These are phyloP conservation scores for Trametes sp. DNA, from an alignment of 1,284 basidiomycete genomes.

Conservation along the genomic window DNA sequence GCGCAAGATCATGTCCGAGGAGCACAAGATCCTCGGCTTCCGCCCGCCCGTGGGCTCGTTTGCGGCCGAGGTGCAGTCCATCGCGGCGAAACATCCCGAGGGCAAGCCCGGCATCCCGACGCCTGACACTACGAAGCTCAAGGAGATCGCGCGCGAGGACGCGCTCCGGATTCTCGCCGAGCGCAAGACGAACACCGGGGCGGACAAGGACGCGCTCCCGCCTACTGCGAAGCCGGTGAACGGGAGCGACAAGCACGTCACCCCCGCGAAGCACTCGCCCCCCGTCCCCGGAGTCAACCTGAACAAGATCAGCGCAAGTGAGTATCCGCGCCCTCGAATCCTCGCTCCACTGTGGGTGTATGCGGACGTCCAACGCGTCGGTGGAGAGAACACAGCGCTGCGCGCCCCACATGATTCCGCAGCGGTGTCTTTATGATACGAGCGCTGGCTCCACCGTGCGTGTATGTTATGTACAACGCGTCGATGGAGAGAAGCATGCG, in stretches of 20 bases:
- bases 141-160: constrained; percentile 41
- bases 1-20: constrained; percentile 45
- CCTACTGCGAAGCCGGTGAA: constrained; percentile 15
- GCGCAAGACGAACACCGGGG: constrained; percentile 29
- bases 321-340: not conserved
- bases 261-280: constrained; percentile 20
- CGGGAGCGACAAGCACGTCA: constrained; percentile 17
- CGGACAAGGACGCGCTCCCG: constrained; percentile 19
- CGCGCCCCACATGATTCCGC: not conserved
- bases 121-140: constrained; percentile 35
- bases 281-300: constrained; percentile 35
- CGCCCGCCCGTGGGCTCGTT: constrained; percentile 48
- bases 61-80: constrained; percentile 48
- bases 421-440: not conserved
- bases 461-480: not conserved
- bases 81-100: constrained; percentile 45
- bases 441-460: not conserved
- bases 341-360: not conserved
- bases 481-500: not conserved
- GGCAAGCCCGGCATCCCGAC: constrained; percentile 26
- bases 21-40: constrained; percentile 49
- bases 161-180: constrained; percentile 39
- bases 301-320: constrained; percentile 36
- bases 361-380: not conserved
- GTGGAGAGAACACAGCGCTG: not conserved